A percentile compares a stretch with the other conserved stretches of the same genome.
Evolutionary conservation across 2,329 filamentous ascomycete genomes (phyloP).

Genomic region (Fusarium sp.): DNA sequence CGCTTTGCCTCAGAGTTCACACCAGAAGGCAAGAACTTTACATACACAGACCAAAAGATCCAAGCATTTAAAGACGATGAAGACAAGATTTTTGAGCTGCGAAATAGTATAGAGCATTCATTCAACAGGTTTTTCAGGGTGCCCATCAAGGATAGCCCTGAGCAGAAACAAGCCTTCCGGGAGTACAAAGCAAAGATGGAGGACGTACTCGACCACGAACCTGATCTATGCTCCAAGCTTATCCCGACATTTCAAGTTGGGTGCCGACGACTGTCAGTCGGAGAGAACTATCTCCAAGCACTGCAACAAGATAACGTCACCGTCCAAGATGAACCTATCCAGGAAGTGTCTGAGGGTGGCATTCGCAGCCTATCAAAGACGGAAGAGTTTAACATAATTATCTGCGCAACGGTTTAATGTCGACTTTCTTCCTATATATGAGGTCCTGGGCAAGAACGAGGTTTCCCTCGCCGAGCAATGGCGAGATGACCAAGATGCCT

Average conservation of each 20-base stretch:
- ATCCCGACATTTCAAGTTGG: neutral
- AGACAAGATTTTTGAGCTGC: neutral
- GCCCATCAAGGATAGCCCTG: neutral
- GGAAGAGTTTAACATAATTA: constrained; percentile 6
- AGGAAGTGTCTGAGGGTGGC: neutral
- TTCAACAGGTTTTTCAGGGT: neutral
- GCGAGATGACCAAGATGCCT: constrained; percentile 5
- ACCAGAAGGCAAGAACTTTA: neutral
- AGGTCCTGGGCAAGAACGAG: neutral
- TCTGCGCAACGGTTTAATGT: constrained; percentile 10
- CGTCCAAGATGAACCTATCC: neutral
- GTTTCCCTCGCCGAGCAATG: neutral
- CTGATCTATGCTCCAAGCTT: neutral
- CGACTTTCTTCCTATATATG: neutral
- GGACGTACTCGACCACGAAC: neutral
- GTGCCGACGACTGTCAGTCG: neutral
- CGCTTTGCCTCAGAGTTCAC: neutral
- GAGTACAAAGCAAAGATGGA: neutral
- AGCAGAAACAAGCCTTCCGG: neutral
- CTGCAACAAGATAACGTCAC: neutral
- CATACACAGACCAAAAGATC: neutral
- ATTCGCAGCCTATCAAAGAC: neutral
- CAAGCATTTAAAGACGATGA: neutral
- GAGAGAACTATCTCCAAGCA: constrained; percentile 4
- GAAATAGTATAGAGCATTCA: neutral